phyloP scores from a whole-genome alignment of 2,329 filamentous ascomycete genomes.

The Claviceps cyperi region DNA sequence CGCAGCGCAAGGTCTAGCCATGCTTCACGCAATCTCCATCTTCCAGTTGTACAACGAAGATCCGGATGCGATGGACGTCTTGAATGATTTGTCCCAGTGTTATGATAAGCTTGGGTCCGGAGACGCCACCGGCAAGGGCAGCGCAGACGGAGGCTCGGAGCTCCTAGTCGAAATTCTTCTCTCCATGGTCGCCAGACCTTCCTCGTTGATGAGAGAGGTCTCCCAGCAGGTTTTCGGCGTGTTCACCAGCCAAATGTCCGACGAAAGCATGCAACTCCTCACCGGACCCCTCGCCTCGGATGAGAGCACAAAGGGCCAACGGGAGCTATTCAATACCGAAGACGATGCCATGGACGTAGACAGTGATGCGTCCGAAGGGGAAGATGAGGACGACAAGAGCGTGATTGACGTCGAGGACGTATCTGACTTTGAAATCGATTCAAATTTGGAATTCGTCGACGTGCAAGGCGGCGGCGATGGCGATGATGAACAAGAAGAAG shows the following conservation, averaged over 20 bases:
- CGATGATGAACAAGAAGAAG: neutral
- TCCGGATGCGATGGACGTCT: conserved; percentile 65
- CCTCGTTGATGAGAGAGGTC: conserved; percentile 69
- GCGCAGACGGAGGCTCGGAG: conserved; percentile 47
- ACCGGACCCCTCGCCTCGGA: conserved; percentile 59
- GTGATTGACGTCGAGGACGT: conserved; percentile 4
- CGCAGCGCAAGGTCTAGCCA: conserved; percentile 50
- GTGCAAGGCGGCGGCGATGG: conserved; percentile 28
- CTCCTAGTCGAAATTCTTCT: conserved; percentile 76
- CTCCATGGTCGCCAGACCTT: conserved; percentile 78
- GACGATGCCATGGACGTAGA: conserved; percentile 44
- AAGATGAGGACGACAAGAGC: conserved; percentile 19
- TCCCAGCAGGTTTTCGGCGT: conserved; percentile 78
- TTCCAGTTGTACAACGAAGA: conserved; percentile 86
- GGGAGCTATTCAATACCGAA: conserved; percentile 65
- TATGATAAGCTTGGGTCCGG: conserved; percentile 48
- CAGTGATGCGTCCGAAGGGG: conserved; percentile 26
- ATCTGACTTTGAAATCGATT: conserved; percentile 17
- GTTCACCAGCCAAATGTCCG: conserved; percentile 62
- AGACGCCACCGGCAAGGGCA: conserved; percentile 30
- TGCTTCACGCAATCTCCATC: conserved; percentile 73
- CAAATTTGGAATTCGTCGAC: conserved; percentile 37
- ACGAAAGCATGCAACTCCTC: conserved; percentile 52
- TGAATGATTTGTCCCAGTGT: conserved; percentile 69
- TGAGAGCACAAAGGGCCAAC: conserved; percentile 71